phyloP scores from a whole-genome alignment of 192 early-diverging fungal genomes.

The Entomortierella lignicola region DNA sequence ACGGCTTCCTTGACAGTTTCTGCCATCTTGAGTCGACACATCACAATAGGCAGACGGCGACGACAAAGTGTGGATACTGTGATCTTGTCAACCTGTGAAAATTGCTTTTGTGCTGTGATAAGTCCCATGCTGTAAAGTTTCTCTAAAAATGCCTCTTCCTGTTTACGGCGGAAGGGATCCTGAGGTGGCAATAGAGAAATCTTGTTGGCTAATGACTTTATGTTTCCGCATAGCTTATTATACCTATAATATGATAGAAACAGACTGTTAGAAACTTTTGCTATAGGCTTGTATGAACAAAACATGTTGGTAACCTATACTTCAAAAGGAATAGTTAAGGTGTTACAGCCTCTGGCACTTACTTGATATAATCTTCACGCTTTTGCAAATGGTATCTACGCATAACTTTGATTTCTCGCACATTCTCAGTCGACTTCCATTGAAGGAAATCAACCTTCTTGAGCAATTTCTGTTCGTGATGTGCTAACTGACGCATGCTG shows the following conservation, averaged over 20 bases:
- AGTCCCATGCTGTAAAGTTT: conserved; percentile 91
- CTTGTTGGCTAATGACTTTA: conserved; percentile 84
- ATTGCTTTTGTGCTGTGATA: conserved; percentile 78
- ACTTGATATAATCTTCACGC: conserved; percentile 91
- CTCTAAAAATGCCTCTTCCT: conserved; percentile 83
- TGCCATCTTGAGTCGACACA: conserved; percentile 96
- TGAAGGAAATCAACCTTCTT: conserved; percentile 95
- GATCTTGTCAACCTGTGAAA: conserved; percentile 83
- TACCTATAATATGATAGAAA: conserved; percentile 63
- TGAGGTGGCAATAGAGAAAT: conserved; percentile 87
- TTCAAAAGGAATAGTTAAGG: no score
- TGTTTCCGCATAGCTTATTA: conserved; percentile 82
- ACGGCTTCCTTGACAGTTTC: conserved; percentile 93
- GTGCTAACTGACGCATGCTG: conserved; percentile 80
- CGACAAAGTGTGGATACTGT: conserved; percentile 91
- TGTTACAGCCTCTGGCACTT: conserved; percentile 34
- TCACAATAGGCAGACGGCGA: conserved; percentile 88
- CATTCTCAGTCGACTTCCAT: conserved; percentile 88
- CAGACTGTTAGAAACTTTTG: neutral
- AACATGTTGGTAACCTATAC: no score
- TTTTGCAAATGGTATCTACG: conserved; percentile 89
- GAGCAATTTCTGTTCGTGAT: conserved; percentile 95
- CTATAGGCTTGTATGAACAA: no score
- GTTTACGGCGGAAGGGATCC: conserved; percentile 81
- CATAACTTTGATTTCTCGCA: conserved; percentile 89